phyloP scores from a whole-genome alignment of 345 rosid species.

The Pistacia integerrima region DNA sequence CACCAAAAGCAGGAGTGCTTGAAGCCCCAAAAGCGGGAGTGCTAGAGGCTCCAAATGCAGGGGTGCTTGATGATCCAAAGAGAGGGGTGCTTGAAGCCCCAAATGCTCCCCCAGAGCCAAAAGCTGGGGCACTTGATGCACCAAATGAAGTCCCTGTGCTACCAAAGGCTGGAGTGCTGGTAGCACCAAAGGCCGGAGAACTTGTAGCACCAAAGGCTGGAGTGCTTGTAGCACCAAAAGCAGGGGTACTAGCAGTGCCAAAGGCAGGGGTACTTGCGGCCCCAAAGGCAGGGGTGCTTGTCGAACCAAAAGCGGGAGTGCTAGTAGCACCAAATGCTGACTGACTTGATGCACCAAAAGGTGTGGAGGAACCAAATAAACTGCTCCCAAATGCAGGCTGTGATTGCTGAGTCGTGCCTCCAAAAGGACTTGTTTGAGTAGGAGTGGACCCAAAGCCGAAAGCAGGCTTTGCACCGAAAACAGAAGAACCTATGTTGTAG shows the following conservation, averaged over 20 bases:
- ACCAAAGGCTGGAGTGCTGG: constrained; percentile 43
- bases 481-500: constrained; percentile 51
- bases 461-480: constrained; percentile 74
- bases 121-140: constrained; percentile 39
- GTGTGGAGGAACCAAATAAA: too few relatives aligned
- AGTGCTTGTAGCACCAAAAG: constrained; percentile 47
- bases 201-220: constrained; percentile 48
- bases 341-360: too few relatives aligned
- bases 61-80: constrained; percentile 46
- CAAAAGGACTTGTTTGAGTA: constrained; percentile 64
- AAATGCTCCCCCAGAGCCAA: constrained; percentile 51
- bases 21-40: constrained; percentile 41
- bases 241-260: constrained; percentile 45
- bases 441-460: constrained; percentile 78
- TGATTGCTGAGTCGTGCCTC: too few relatives aligned
- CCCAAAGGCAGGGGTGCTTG: constrained; percentile 48
- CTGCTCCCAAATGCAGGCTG: too few relatives aligned
- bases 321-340: constrained; percentile 58
- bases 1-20: constrained; percentile 40
- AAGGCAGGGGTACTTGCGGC: constrained; percentile 48
- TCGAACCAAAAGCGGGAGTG: constrained; percentile 59
- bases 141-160: constrained; percentile 44
- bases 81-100: constrained; percentile 43
- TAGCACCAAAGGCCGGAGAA: too few relatives aligned
- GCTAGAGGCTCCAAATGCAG: constrained; percentile 45